These are phyloP conservation scores for Sanghuangporus baumii DNA, from an alignment of 1,284 basidiomycete species.

Conservation along the genomic window DNA sequence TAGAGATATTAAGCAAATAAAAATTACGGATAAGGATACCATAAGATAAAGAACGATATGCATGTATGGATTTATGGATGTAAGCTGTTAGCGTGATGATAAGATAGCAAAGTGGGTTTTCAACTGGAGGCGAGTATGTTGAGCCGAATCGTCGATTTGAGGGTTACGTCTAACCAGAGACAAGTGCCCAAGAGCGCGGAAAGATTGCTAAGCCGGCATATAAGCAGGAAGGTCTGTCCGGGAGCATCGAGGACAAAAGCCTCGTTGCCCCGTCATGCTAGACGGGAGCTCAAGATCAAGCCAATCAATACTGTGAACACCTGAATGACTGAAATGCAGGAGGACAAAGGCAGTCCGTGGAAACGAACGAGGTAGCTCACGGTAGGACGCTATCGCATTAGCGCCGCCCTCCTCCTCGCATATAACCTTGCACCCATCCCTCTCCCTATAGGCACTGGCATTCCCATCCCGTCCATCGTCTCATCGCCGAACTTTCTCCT, in stretches of 20 bases:
- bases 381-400: background rate
- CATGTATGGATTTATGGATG: background rate
- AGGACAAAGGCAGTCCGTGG: background rate
- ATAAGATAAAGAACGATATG: background rate
- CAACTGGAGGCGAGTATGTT: background rate
- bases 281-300: background rate
- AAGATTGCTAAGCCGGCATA: background rate
- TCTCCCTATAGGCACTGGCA: background rate
- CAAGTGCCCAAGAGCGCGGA: background rate
- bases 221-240: background rate
- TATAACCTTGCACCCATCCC: background rate
- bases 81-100: background rate
- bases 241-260: background rate
- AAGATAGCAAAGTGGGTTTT: background rate
- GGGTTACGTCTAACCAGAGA: background rate
- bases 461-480: background rate
- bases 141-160: background rate
- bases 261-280: background rate
- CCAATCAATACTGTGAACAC: background rate
- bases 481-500: background rate
- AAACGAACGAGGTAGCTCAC: background rate
- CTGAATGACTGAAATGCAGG: background rate
- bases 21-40: background rate
- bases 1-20: background rate
- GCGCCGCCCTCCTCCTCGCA: background rate